Base-by-base conservation (phyloP, 352 stramenopile species). In the Globisporangium ultimum region DNA sequence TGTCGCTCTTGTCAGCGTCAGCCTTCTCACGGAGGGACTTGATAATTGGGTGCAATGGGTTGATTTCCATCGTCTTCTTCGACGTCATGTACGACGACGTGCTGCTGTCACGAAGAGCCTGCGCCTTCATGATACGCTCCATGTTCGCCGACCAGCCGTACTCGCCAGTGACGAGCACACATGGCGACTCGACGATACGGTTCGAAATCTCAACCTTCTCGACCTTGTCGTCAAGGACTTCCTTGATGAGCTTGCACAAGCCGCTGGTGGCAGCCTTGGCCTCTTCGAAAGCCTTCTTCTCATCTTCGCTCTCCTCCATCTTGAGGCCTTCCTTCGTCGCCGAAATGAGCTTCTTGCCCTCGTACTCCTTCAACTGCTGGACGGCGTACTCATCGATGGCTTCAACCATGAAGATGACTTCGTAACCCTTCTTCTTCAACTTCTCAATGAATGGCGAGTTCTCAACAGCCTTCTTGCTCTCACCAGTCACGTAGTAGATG, bases 31-130 rank as follows among this genome's bases (percentile, higher is more conserved):
- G 89, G 52, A 99, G 88, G 48, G 95, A 96, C 75, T 94, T 96
- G 75, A 99, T 98, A 78, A 99, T 99, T 40, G 97, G 93, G 87
- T 99, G 98, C 55, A 89, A 77, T 13, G 97, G 97, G 90, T 99
- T 99, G 88, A 99, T 97, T 83, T 99, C 98, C 94, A 99, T 98
- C 49, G 97, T 99, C 93, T 99, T 99, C 95, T 99, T 99, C 52
- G 96, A 98, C 40, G 84, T 90, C 98, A 99, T 99, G 95, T 99
- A 99, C 41, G 93, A 83, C 61, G 88, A 98, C 48, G 97, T 98
- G 71, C 88, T 97, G 63, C 89, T 93, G 83, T 99, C 97, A 66
- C 97, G 94, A 61, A 99, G 93, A 34, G 98, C 97, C 85, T 99
- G 98, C 10, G 98, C 97, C 84, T 99, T 99, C 98, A 99, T 99